These are phyloP conservation scores for Mortierella sp. DNA, from an alignment of 371 early-diverging fungal species.

Conservation along the genomic window DNA sequence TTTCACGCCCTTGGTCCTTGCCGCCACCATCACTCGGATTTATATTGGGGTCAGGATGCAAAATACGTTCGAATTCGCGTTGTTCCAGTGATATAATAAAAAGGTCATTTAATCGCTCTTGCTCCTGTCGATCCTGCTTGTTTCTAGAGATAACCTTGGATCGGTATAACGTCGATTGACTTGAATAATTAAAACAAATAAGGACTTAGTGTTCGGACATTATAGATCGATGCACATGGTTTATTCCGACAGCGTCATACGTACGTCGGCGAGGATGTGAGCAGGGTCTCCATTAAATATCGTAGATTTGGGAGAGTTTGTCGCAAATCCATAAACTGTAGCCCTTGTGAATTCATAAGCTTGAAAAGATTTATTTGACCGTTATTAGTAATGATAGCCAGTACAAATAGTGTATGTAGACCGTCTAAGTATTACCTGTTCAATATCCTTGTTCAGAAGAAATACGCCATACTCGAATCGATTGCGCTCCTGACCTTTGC, in stretches of 20 bases:
- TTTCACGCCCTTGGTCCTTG: conserved; percentile 9
- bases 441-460: conserved; percentile 87
- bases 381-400: background rate
- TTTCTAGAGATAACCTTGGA: conserved; percentile 32
- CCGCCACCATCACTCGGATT: background rate
- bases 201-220: background rate
- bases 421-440: conserved; percentile 68
- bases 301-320: conserved; percentile 85
- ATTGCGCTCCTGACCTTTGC: conserved; percentile 76
- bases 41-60: conserved; percentile 12
- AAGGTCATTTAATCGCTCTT: conserved; percentile 33
- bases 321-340: conserved; percentile 80
- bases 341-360: conserved; percentile 82
- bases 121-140: conserved; percentile 35
- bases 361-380: conserved; percentile 26
- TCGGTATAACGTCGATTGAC: conserved; percentile 47
- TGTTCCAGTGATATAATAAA: conserved; percentile 36
- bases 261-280: conserved; percentile 63
- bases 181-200: conserved; percentile 10
- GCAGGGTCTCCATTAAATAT: conserved; percentile 70
- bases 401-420: no score
- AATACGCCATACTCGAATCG: conserved; percentile 90
- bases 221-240: no score
- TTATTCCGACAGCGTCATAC: background rate
- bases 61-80: conserved; percentile 30